Evolutionary conservation across 2,329 filamentous ascomycete species (phyloP), one percentile per base, ranked within the genome.

Genomic region (Penicillium sp.): DNA sequence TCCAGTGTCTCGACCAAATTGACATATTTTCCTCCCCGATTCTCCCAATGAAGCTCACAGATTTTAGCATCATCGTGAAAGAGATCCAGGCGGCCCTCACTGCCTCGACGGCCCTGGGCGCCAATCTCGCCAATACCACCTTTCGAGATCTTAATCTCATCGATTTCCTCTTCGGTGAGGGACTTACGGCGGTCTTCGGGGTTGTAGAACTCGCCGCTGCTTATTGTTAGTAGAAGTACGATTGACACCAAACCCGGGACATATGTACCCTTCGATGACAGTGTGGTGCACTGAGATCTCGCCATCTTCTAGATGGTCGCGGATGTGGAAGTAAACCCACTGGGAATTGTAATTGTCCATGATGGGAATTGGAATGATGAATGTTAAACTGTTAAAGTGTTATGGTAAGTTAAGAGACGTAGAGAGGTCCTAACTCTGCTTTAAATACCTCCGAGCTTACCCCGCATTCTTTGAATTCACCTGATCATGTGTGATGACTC

Each of bases 41-140:
- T 64, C 42, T 65, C 62, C 62, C 62, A 65, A 42, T 65, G 61
- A 14, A 65, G 52, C 39, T 65, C 61, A 38, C 61, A 65, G 27
- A 65, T 65, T 53, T 65, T 65, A 39, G 44, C 42, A 26, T 64
- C 48, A 44, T 54, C 59, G 41, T 65, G 58, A 51, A 64, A 65
- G 18, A 65, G 47, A 43, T 65, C 63, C 31, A 65, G 50, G 23
- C 62, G 60, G 27, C 63, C 63, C 37, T 65, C 63, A 36, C 61
- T 64, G 41, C 63, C 63, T n/a, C 63, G 57, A 24, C 62, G 60
- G 40, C 63, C 54, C 3, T 54, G 54, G 24, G 63, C 63, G 27
- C 57, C 59, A 44, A 65, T 59, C 44, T 65, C 63, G 34, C 63
- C 63, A 34, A 65, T 44, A 10, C 63, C 63, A 36, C 60, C 48